These are phyloP conservation scores for Paecilomyces sp. DNA, from an alignment of 2,329 filamentous ascomycete species.

Conservation along the genomic window DNA sequence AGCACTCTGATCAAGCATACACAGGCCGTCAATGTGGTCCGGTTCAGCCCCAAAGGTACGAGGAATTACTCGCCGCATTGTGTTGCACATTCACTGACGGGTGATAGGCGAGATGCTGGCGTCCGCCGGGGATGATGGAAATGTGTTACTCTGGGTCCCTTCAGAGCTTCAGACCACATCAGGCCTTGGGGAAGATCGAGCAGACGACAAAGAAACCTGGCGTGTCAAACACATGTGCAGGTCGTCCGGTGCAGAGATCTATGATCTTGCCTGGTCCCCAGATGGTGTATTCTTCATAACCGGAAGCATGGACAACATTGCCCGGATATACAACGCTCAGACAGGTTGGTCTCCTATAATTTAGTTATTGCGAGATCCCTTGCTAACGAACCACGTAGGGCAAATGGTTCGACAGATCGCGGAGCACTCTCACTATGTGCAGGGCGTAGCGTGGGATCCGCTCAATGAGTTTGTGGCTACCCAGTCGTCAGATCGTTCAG, in stretches of 20 bases:
- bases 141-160: slow-evolving; percentile 92
- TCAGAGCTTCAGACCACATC: slow-evolving; percentile 63
- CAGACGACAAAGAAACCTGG: slow-evolving; percentile 96
- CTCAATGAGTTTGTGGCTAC: slow-evolving; percentile 97
- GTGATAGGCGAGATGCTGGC: slow-evolving; percentile 77
- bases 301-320: slow-evolving; percentile 98
- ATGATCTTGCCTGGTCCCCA: slow-evolving; percentile 98
- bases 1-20: slow-evolving; percentile 90
- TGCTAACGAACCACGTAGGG: slow-evolving; percentile 33
- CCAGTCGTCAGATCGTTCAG: slow-evolving; percentile 94
- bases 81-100: slow-evolving; percentile 15
- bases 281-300: slow-evolving; percentile 95
- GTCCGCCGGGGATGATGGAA: slow-evolving; percentile 94
- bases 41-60: slow-evolving; percentile 86
- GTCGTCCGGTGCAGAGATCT: slow-evolving; percentile 90
- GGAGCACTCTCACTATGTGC: slow-evolving; percentile 96
- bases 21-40: slow-evolving; percentile 94
- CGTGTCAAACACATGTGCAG: slow-evolving; percentile 96
- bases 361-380: neutral
- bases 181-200: slow-evolving; percentile 71
- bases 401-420: slow-evolving; percentile 83
- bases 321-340: slow-evolving; percentile 90
- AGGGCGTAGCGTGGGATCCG: slow-evolving; percentile 97
- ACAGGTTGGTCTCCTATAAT: slow-evolving; percentile 56
- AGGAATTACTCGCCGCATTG: neutral